Evolutionary conservation across 169 alveolate genomes (phyloP).

Genomic region (Cryptosporidium bovis): DNA sequence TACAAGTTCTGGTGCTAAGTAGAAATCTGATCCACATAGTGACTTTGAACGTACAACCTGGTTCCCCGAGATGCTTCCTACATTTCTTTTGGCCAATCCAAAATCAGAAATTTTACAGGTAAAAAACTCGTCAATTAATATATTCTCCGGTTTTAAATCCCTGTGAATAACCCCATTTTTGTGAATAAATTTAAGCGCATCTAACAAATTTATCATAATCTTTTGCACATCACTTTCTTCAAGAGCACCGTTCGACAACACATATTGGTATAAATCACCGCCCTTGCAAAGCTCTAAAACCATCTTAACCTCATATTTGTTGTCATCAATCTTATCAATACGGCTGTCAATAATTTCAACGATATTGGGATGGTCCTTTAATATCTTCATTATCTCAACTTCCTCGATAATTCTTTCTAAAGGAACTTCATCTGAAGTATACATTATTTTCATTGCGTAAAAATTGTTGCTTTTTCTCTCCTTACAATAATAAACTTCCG

Average conservation of each 20-base stretch:
- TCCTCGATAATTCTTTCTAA: conserved; percentile 40
- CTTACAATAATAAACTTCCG: conserved; percentile 43
- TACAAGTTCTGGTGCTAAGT: conserved; percentile 80
- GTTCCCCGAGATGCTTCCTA: not conserved
- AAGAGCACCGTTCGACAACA: conserved; percentile 39
- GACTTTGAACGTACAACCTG: conserved; percentile 74
- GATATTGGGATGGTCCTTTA: conserved; percentile 37
- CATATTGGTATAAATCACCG: conserved; percentile 78
- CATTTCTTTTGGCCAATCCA: conserved; percentile 77
- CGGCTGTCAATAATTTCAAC: conserved; percentile 38
- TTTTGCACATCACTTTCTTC: conserved; percentile 48
- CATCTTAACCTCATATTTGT: conserved; percentile 65
- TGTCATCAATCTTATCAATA: conserved; percentile 50
- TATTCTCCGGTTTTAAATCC: conserved; percentile 68
- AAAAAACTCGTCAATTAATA: conserved; percentile 49
- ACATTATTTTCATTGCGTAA: conserved; percentile 53
- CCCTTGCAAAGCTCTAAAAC: conserved; percentile 79
- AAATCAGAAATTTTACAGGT: conserved; percentile 76
- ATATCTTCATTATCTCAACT: conserved; percentile 47
- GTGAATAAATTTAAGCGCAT: conserved; percentile 78
- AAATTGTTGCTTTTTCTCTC: conserved; percentile 14
- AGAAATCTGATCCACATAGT: conserved; percentile 80
- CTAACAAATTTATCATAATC: conserved; percentile 60
- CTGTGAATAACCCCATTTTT: conserved; percentile 74
- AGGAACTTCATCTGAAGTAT: conserved; percentile 47